phyloP scores from a whole-genome alignment of 176 grass and related monocot species.

The Oryza nivara region DNA sequence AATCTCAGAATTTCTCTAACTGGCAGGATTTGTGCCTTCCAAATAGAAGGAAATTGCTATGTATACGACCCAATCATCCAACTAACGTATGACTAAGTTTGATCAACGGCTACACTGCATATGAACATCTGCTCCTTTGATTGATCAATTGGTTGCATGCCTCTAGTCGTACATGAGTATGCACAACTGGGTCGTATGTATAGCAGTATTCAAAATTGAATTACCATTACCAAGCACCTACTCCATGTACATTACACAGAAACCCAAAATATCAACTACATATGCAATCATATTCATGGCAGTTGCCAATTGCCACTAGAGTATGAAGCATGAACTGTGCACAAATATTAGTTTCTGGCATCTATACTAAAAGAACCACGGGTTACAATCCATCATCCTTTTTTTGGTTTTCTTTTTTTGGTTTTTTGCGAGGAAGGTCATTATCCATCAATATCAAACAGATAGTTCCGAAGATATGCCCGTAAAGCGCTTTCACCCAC shows the following conservation, averaged over 20 bases:
- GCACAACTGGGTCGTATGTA: no score
- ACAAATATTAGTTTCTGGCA: not conserved
- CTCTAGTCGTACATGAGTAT: no score
- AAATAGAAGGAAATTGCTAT: no score
- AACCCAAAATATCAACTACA: not conserved
- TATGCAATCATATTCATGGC: not conserved
- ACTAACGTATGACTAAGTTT: no score
- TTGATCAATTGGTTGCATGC: no score
- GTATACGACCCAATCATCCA: no score
- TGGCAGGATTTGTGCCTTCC: no score
- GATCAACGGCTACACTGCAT: no score
- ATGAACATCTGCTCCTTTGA: no score
- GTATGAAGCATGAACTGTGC: not conserved
- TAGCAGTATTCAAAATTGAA: not conserved
- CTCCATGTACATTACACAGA: not conserved
- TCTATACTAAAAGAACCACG: not conserved
- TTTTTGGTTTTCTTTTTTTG: not conserved
- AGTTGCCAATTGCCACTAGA: not conserved
- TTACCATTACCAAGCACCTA: not conserved
- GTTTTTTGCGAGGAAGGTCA: not conserved
- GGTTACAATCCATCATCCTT: not conserved
- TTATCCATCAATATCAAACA: not conserved
- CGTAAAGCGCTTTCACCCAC: not conserved
- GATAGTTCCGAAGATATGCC: not conserved
- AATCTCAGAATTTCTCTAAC: no score